Conservation (phyloP, 2,329 filamentous ascomycete genomes). For the Chaetomiaceae sp. region DNA sequence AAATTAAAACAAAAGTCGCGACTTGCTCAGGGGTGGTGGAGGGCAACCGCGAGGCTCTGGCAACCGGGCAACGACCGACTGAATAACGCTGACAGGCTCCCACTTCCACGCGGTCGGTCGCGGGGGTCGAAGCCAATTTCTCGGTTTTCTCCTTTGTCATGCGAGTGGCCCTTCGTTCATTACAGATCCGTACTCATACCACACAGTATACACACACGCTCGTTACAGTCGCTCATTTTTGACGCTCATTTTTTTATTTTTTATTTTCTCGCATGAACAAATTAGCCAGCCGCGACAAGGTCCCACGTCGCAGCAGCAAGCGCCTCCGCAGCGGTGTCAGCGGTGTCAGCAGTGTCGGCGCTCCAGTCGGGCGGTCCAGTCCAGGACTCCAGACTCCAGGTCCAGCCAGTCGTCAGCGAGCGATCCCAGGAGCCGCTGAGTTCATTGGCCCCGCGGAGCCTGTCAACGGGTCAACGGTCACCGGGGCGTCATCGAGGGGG, state of each 20-base stretch:
- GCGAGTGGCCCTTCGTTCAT: constrained; percentile 13
- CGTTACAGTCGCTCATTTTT: constrained; percentile 15
- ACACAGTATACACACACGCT: constrained; percentile 9
- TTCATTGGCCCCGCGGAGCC: not conserved
- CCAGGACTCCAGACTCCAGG: no score
- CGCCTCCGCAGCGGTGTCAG: not conserved
- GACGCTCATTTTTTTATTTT: no score
- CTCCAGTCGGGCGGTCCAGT: no score
- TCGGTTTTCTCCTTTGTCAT: constrained; percentile 15
- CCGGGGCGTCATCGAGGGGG: constrained; percentile 15
- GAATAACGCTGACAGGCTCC: constrained; percentile 11
- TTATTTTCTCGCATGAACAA: constrained; percentile 18
- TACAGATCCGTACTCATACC: constrained; percentile 5
- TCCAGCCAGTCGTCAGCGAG: not conserved
- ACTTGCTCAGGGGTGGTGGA: constrained; percentile 14
- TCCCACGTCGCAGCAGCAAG: constrained; percentile 17
- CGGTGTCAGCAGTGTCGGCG: not conserved
- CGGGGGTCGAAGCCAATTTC: constrained; percentile 2
- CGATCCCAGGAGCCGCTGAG: no score
- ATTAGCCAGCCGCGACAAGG: constrained; percentile 14
- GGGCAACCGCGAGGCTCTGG: constrained; percentile 13
- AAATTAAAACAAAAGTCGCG: constrained; percentile 26
- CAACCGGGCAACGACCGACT: not conserved
- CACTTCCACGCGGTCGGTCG: not conserved
- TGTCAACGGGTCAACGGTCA: not conserved